These are phyloP conservation scores for Athelia psychrophila DNA, from an alignment of 1,284 basidiomycete species.

Conservation along the genomic window DNA sequence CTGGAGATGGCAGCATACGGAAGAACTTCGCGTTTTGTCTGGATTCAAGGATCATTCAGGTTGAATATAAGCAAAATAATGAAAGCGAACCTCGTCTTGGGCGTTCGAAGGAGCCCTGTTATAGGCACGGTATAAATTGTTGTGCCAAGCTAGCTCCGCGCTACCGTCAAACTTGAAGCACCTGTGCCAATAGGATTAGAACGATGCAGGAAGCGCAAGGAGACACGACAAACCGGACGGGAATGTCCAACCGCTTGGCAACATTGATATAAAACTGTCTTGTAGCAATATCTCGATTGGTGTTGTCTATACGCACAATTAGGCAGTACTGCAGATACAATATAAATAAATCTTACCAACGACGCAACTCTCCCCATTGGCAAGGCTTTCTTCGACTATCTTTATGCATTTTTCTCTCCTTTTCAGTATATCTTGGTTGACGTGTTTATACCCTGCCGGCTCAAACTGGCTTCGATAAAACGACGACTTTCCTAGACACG, in stretches of 20 bases:
- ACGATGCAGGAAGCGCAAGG: neutral
- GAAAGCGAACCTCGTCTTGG: constrained; percentile 30
- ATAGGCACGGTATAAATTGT: constrained; percentile 82
- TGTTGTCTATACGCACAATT: constrained; percentile 63
- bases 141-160: constrained; percentile 82
- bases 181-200: constrained; percentile 32
- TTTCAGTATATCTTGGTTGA: constrained; percentile 85
- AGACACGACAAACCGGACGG: constrained; percentile 46
- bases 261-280: constrained; percentile 69
- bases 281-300: constrained; percentile 72
- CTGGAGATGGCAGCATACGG: constrained; percentile 63
- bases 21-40: constrained; percentile 54
- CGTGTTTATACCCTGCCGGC: constrained; percentile 69
- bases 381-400: constrained; percentile 55
- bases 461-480: constrained; percentile 75
- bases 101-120: constrained; percentile 44
- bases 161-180: constrained; percentile 75
- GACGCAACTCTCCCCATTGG: constrained; percentile 64
- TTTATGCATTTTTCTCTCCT: constrained; percentile 75
- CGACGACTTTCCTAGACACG: constrained; percentile 84
- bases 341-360: constrained; percentile 52
- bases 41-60: constrained; percentile 6
- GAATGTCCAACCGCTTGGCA: constrained; percentile 52
- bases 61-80: neutral
- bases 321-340: neutral